Evolutionary conservation across 345 rosid species (phyloP), one percentile per base, ranked within the genome.

Genomic region (Litchi chinensis): DNA sequence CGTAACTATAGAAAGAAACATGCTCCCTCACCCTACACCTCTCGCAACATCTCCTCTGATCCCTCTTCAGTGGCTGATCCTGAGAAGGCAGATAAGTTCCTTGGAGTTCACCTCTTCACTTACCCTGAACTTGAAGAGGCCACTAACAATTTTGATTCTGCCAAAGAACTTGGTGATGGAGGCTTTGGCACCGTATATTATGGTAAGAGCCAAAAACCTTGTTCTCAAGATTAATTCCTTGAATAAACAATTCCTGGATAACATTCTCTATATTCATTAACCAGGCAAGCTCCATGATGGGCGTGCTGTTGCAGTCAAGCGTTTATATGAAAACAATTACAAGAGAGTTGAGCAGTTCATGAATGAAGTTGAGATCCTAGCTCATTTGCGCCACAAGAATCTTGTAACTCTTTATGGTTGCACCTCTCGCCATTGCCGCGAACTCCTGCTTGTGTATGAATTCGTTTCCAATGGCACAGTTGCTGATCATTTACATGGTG

Each of bases 161-260:
- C 84, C 0, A 86, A 28, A 75, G 96, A 95, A 84, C 95, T 93
- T 41, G 99, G 99, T 39, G 97, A 91, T 79, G 99, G 99, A 69
- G 98, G 98, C 83, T 95, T 90, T 79, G 98, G 97, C 81, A 91
- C 93, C 28, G 99, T 95, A 11, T 95, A 91, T 37, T 79, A 86
- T 77, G 99, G 99, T 87, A 90, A 81, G 83, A 70, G 32, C 54
- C 26, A n/a, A 18, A 0, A 40, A 28, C 2, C 6, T 39, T 16
- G 32, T 28, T 15, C 0, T 21, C 6, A 10, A n/a, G 28, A 16
- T 56, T 40, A 24, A 15, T 69, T 10, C 6, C 22, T 79, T 3
- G 2, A 62, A 19, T 37, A 11, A 65, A 57, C 54, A 21, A 13
- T 28, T 59, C 50, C n/a, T 11, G 37, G 4, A 5, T 22, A 5